phyloP scores from a whole-genome alignment of 2,329 filamentous ascomycete species.

The Xylaria sp. region DNA sequence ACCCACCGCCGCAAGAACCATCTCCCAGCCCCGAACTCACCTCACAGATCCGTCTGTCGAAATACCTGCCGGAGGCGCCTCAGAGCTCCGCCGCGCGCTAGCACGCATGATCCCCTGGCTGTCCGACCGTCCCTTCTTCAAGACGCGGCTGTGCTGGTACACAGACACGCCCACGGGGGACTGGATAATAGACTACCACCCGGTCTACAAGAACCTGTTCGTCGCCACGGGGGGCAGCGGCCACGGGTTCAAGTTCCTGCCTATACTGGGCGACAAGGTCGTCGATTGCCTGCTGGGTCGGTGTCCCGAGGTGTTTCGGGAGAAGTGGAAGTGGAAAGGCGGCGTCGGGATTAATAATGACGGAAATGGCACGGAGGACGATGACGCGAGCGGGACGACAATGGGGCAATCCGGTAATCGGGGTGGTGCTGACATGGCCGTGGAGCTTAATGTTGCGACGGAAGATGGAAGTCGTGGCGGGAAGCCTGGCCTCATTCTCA shows the following conservation, averaged over 20 bases:
- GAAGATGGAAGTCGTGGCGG: slow-evolving; percentile 66
- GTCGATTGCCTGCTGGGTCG: slow-evolving; percentile 64
- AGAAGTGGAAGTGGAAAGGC: slow-evolving; percentile 72
- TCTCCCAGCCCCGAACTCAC: slow-evolving; percentile 60
- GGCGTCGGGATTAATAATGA: background rate
- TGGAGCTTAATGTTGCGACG: slow-evolving; percentile 56
- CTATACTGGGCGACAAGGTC: slow-evolving; percentile 71
- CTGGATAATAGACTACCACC: slow-evolving; percentile 78
- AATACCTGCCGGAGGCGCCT: slow-evolving; percentile 70
- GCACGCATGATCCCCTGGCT: slow-evolving; percentile 68
- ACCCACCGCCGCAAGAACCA: slow-evolving; percentile 22
- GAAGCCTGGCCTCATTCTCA: slow-evolving; percentile 57
- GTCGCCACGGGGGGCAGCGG: slow-evolving; percentile 72
- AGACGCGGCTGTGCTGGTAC: slow-evolving; percentile 79
- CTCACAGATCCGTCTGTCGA: slow-evolving; percentile 59
- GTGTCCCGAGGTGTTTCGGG: slow-evolving; percentile 62
- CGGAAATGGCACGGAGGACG: background rate
- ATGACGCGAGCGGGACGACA: slow-evolving; percentile 58
- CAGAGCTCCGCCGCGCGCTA: slow-evolving; percentile 70
- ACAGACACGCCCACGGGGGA: slow-evolving; percentile 77
- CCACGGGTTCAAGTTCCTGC: slow-evolving; percentile 76
- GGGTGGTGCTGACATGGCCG: slow-evolving; percentile 42
- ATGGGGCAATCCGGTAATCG: background rate
- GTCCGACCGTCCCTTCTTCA: slow-evolving; percentile 67
- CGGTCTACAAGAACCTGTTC: slow-evolving; percentile 67